Evolutionary conservation across 164 flowering plant genomes (phyloP), one percentile per base, ranked within the genome.

Genomic region (Magnolia sinica): DNA sequence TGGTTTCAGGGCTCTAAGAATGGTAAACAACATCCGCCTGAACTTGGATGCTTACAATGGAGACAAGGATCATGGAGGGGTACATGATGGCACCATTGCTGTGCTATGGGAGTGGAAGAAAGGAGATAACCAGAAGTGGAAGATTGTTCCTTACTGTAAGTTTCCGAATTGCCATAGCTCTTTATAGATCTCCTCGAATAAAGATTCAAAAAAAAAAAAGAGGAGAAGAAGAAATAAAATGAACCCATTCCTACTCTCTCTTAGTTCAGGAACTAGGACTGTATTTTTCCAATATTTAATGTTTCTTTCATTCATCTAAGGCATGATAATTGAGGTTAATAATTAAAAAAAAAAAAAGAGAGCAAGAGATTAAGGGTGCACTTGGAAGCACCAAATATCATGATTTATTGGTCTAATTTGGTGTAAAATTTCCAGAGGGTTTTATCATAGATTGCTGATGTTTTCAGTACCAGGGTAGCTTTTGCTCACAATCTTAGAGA

Each of bases 111-210:
- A 85, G 18, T 87, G 89, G 89, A 80, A 78, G 77, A 83, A 89
- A 68, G 93, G 93, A 49, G 92, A 87, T 18, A 92, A 91, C 79
- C 94, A 92, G 79, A 83, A 73, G 7, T 92, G 97, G 97, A 90
- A 86, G 83, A 89, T 89, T 59, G 77, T 64, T 50, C 91, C 87
- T 23, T 78, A 85, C 74, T 92, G 94, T 90, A 85, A 86, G 92
- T 77, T 66, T 50, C 31, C 6, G 16, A 13, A 45, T 24, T 37
- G 29, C 50, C n/a, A 55, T 4, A 31, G 7, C 45, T 18, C 50
- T 68, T 37, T 6, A 68, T 68, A 5, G 71, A 68, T 7, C 4
- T 37, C 50, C 31, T 65, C 10, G 22, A 65, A 20, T 65, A 65
- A 65, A 23, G 68, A 65, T 11, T 22, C 3, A 9, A 13, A 65